Evolutionary conservation across 306 rosid species (phyloP), one percentile per base, ranked within the genome.

Genomic region (Begonia loranthoides): DNA sequence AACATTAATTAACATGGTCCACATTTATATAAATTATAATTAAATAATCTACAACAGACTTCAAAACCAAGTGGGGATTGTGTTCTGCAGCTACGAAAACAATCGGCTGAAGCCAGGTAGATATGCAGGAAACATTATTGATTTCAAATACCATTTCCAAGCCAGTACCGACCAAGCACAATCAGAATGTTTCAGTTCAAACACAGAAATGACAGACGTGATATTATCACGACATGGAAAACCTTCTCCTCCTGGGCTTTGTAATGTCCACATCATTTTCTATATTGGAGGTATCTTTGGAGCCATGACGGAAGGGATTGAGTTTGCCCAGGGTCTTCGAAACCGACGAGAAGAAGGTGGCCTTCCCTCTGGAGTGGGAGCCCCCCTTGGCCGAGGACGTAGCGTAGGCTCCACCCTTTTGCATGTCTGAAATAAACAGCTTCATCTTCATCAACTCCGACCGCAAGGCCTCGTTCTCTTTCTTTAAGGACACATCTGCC

Each of bases 201-300:
- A 28, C 36, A 28, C 36, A 28, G 36, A 28, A 28, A 28, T 8
- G 9, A 28, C 36, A 28, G 36, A 28, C 36, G 5, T 19, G 22
- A 28, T 4, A 28, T 28, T 8, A 0, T 52, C 47, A 59, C 14
- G 96, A 87, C 36, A 87, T 50, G 15, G 96, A 87, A 76, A 87
- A 87, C 65, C 96, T 80, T 71, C 96, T 76, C 9, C 87, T 80
- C 54, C 94, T 79, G 41, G 96, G 96, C 79, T 76, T 80, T 12
- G 82, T 63, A 22, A 71, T 2, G 46, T 87, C 90, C 41, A 73
- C 74, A 13, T 50, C 77, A 33, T 78, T 87, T 0, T 78, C 90
- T 0, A 87, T 61, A 3, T 78, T 50, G 0, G 74, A 76, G 0
- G 94, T 87, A 61, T 87, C 96, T 70, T 87, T 87, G 0, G 96